phyloP scores from a whole-genome alignment of 371 early-diverging fungal genomes.

The Rhizopus arrhizus region DNA sequence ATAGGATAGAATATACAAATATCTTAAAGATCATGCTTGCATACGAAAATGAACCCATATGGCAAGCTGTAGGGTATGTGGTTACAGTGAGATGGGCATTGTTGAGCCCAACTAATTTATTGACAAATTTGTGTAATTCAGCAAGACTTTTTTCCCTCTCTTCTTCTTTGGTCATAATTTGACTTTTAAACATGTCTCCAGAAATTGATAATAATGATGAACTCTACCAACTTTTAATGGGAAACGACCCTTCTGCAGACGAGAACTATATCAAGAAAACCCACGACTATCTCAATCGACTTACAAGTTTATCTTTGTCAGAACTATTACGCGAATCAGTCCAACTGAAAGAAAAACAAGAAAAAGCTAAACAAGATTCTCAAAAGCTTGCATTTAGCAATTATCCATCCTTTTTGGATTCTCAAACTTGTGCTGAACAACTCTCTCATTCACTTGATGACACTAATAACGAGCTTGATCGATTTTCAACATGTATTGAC shows the following conservation, averaged over 20 bases:
- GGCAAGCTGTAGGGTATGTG: no score
- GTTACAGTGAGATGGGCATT: no score
- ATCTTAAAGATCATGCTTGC: no score
- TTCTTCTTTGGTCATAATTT: background rate
- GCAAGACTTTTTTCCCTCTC: background rate
- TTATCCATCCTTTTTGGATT: slow-evolving; percentile 69
- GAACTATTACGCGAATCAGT: slow-evolving; percentile 59
- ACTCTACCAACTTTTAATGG: slow-evolving; percentile 25
- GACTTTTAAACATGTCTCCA: background rate
- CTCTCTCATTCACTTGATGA: slow-evolving; percentile 58
- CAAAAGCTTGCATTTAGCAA: slow-evolving; percentile 71
- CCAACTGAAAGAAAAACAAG: slow-evolving; percentile 56
- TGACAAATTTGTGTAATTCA: background rate
- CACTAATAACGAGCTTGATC: slow-evolving; percentile 53
- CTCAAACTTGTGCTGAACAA: slow-evolving; percentile 62
- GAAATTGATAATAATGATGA: slow-evolving; percentile 36
- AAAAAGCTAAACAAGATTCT: slow-evolving; percentile 63
- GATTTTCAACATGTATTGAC: slow-evolving; percentile 53
- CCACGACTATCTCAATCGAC: slow-evolving; percentile 64
- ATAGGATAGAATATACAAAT: no score
- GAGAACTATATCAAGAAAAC: slow-evolving; percentile 47
- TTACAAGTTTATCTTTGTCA: slow-evolving; percentile 63
- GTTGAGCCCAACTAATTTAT: no score
- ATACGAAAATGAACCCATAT: no score
- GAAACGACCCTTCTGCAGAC: slow-evolving; percentile 20